Evolutionary conservation across 2,329 filamentous ascomycete genomes (phyloP).

Genomic region (Pseudogymnoascus sp.): DNA sequence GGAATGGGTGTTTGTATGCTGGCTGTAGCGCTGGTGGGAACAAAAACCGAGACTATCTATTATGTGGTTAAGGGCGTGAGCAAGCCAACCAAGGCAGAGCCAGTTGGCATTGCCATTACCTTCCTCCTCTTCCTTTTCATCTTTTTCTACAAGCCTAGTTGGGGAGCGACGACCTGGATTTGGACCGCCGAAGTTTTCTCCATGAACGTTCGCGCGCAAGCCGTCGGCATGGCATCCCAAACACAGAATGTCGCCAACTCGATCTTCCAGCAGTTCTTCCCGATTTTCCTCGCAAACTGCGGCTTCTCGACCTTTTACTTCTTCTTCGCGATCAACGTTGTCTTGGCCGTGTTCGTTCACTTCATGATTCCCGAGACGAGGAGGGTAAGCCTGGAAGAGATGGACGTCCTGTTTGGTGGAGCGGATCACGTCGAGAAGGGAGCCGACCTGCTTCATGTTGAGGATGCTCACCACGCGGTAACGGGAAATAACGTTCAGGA

Average conservation of each 20-base stretch:
- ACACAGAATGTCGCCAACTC: constrained; percentile 57
- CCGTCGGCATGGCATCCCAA: constrained; percentile 54
- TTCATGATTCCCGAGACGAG: constrained; percentile 49
- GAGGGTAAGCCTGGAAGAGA: constrained; percentile 44
- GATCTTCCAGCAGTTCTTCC: constrained; percentile 64
- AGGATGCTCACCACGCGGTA: constrained; percentile 20
- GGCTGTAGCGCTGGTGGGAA: constrained; percentile 49
- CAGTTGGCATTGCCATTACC: constrained; percentile 59
- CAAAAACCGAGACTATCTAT: constrained; percentile 36
- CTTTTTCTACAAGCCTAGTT: constrained; percentile 61
- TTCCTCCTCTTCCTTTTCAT: constrained; percentile 60
- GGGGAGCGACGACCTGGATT: constrained; percentile 64
- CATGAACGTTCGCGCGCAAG: constrained; percentile 64
- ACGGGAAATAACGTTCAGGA: background rate
- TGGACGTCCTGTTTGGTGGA: constrained; percentile 44
- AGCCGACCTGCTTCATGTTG: constrained; percentile 20
- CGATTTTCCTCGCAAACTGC: constrained; percentile 52
- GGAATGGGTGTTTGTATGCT: constrained; percentile 67
- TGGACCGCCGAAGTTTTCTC: constrained; percentile 62
- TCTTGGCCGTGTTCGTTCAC: constrained; percentile 41
- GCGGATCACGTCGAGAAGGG: constrained; percentile 25
- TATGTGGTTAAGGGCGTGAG: background rate
- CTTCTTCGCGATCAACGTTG: constrained; percentile 42
- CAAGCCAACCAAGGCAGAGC: constrained; percentile 45
- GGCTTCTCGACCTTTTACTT: constrained; percentile 39